Evolutionary conservation across 2,329 filamentous ascomycete species (phyloP), one percentile per base, ranked within the genome.

Genomic region (Zasmidium angulare): DNA sequence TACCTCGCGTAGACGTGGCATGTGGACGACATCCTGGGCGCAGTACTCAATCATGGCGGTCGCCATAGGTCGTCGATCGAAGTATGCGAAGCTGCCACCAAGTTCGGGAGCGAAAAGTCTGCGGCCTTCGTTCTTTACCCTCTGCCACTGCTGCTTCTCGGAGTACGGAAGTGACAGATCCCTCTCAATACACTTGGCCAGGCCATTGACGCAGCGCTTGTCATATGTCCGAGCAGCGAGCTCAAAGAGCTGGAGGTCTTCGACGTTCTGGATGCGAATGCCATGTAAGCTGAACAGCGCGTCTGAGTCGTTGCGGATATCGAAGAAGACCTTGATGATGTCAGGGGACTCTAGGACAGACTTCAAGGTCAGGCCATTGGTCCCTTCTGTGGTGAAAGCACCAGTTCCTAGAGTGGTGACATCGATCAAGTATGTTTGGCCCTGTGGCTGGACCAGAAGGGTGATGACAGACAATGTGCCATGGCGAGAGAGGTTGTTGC

Each of bases 241-340:
- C 66, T 86, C 82, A 77, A 86, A 81, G 0, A 87, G 73, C 66
- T 87, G 83, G 0, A 87, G 55, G 63, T 87, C 83, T 2, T 78
- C 61, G 10, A 86, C 66, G 0, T 81, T 78, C 0, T 63, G 59
- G 0, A 86, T 64, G 0, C 57, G 22, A 60, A 87, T 74, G 0
- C 66, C 46, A 61, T 72, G 85, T 31, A 77, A 79, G 48, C 47
- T 67, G 65, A 75, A 84, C 0, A 87, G 69, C 0, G 84, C 83
- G 63, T 86, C 81, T 0, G 84, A 83, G 64, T 86, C 82, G 62
- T 82, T 83, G 1, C 83, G 81, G 17, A 87, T 75, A 60, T 87
- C 84, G 64, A 85, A 86, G 60, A 86, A 77, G 26, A 81, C 79
- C 63, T 86, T 86, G 0, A 72, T 69, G 17, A 81, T 78, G 0